phyloP scores from a whole-genome alignment of 495 filamentous ascomycete species.

The Astrothelium macrocarpum region DNA sequence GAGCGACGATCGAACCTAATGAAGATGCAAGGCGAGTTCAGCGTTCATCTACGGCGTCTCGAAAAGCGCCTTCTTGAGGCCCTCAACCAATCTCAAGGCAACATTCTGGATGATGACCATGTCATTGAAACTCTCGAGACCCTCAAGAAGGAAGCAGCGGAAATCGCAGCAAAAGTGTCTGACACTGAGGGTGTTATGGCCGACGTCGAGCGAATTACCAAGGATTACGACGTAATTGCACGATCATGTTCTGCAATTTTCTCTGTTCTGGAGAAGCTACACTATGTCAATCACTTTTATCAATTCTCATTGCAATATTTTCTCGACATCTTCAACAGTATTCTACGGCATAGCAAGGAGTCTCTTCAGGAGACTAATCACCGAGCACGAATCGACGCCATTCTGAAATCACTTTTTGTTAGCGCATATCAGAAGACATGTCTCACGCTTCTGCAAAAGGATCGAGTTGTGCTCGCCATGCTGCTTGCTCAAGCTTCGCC shows the following conservation, averaged over 20 bases:
- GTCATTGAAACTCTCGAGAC: constrained; percentile 98
- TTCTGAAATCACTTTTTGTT: constrained; percentile 79
- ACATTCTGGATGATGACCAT: constrained; percentile 95
- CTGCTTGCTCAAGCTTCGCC: constrained; percentile 89
- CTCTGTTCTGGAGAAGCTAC: constrained; percentile 90
- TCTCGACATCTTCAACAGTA: constrained; percentile 89
- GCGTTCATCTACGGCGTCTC: constrained; percentile 88
- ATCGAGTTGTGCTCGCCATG: constrained; percentile 90
- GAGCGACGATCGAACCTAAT: constrained; percentile 90
- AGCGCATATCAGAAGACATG: constrained; percentile 90
- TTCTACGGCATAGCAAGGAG: constrained; percentile 71
- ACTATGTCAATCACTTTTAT: constrained; percentile 98
- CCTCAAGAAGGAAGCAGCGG: constrained; percentile 90
- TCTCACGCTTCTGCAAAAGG: constrained; percentile 84
- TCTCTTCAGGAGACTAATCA: constrained; percentile 65
- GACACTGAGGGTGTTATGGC: constrained; percentile 97
- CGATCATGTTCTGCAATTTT: constrained; percentile 93
- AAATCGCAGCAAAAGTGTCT: constrained; percentile 90
- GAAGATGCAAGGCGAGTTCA: constrained; percentile 98
- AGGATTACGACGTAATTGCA: constrained; percentile 86
- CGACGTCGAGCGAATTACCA: constrained; percentile 89
- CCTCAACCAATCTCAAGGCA: constrained; percentile 92
- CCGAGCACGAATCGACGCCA: constrained; percentile 68
- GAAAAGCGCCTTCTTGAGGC: constrained; percentile 91
- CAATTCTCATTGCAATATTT: constrained; percentile 99